Evolutionary conservation across 108 stramenopile genomes (phyloP), one percentile per base, ranked within the genome.

Genomic region (Cyclotella choctawhatcheeana): DNA sequence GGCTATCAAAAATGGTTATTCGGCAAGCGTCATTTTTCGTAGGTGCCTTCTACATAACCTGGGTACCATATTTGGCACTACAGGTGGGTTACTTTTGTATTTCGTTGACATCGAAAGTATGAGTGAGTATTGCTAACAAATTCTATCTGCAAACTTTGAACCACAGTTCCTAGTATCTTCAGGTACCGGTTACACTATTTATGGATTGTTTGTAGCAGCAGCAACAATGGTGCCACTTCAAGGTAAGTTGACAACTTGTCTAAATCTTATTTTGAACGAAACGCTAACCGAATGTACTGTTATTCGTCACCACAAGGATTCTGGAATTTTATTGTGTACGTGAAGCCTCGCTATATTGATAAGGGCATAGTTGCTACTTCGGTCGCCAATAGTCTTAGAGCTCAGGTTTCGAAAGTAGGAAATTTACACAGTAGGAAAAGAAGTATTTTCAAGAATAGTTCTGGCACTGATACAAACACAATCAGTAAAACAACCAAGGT

Each of bases 1-100:
- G n/a, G 55, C 55, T 56, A 31, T 30, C 55, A 10, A 56, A 31
- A 56, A 56, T 56, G 55, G 55, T 56, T 13, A 12, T 56, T 5
- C 29, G 31, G 27, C 55, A 56, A 30, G 27, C 55, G 3, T 14
- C n/a, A 13, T 31, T 10, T 8, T 56, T 56, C 31, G 55, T 56
- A 4, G 55, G 18, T 10, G 27, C 55, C 10, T 56, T 56, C 29
- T 56, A 31, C 10, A 2, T 56, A 0, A 56, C 55, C 1, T 56
- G 55, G 55, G 29, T 29, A 12, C 55, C 55, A 2, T 56, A 56
- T 56, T 31, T 56, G 55, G 29, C 29, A 14, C 10, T 56, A 30
- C 55, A 56, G 55, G 55, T 56, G 31, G 31, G 29, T n/a, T n/a
- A n/a, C 18, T 48, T 4, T n/a, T 10, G 12, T 48, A n/a, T 4